Evolutionary conservation across 2,329 filamentous ascomycete species (phyloP).

Genomic region (Plenodomus biglobosus): DNA sequence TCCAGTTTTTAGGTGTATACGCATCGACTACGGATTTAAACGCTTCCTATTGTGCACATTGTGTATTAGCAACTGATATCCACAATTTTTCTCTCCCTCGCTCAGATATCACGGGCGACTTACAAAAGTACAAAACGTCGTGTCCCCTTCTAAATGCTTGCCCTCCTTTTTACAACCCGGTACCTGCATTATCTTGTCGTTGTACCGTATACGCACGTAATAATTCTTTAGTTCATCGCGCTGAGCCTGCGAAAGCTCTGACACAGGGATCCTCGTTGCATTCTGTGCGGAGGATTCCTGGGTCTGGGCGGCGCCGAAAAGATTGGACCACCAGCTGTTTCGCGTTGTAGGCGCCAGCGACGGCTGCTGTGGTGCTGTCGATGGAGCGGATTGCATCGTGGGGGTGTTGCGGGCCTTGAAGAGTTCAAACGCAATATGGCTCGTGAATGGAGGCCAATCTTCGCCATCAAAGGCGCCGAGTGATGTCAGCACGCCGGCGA

Average conservation of each 20-base stretch:
- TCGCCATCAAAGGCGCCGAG: constrained; percentile 74
- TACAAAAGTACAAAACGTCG: constrained; percentile 86
- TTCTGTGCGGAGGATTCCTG: constrained; percentile 28
- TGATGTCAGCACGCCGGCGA: constrained; percentile 75
- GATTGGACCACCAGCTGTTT: constrained; percentile 41
- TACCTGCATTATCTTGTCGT: constrained; percentile 77
- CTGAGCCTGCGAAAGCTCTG: constrained; percentile 60
- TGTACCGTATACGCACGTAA: constrained; percentile 89
- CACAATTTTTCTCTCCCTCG: background rate
- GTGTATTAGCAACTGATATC: background rate
- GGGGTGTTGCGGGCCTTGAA: constrained; percentile 60
- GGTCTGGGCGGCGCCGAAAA: constrained; percentile 36
- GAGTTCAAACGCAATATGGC: constrained; percentile 86
- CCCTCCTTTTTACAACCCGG: constrained; percentile 76
- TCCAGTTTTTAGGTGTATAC: constrained; percentile 82
- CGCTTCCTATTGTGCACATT: constrained; percentile 60
- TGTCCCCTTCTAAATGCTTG: constrained; percentile 83
- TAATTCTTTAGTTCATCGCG: constrained; percentile 67
- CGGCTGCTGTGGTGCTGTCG: background rate
- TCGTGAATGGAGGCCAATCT: constrained; percentile 91
- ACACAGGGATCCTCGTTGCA: constrained; percentile 63
- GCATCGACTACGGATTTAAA: constrained; percentile 94
- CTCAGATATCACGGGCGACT: constrained; percentile 31
- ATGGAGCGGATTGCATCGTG: background rate
- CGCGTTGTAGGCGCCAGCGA: constrained; percentile 1